Base-by-base conservation (phyloP, 23 red algal species). In the Gracilaria gracilis region DNA sequence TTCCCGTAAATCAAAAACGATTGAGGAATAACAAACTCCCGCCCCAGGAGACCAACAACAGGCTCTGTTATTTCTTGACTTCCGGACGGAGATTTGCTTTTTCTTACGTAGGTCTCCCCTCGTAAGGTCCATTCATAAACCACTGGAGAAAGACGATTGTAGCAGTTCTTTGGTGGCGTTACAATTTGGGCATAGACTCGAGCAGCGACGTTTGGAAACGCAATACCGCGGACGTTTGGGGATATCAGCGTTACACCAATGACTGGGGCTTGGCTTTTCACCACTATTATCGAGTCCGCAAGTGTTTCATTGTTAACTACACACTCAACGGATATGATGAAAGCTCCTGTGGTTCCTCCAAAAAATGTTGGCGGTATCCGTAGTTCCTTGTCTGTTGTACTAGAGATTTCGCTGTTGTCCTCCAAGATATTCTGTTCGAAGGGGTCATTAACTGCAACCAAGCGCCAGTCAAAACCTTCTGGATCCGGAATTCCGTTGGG, bases 21-120 rank as follows among this genome's bases (percentile, higher is more conserved):
- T 51, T 92, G 89, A 12, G 89, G 80, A 82, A 92, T 75, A 21
- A 92, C 79, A 75, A 79, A 84, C 51, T 92, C 89, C 27, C 89
- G 59, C 25, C 89, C 89, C 32, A 92, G 44, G 64, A 82, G 79
- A 64, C 79, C 58, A 44, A 82, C 79, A 9, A 82, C 39, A 53
- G 79, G 79, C 53, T 37, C 79, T 24, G n/a, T 21, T 24, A 82
- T 62, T 64, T 38, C 53, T 39, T 25, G 58, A 11, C 38, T 17
- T 19, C 16, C 31, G 9, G 46, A 57, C 21, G 54, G 64, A 24
- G 36, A 31, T 15, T 25, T 57, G 54, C 64, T 61, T 25, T 77
- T 25, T 51, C 27, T 77, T 15, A 77, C 23, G 28, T 90, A 61
- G 11, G 58, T 80, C 9, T 53, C 14, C 66, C 27, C 65, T 58